Conservation (phyloP, 1,284 basidiomycete genomes). For the Rhizopogon parksii region DNA sequence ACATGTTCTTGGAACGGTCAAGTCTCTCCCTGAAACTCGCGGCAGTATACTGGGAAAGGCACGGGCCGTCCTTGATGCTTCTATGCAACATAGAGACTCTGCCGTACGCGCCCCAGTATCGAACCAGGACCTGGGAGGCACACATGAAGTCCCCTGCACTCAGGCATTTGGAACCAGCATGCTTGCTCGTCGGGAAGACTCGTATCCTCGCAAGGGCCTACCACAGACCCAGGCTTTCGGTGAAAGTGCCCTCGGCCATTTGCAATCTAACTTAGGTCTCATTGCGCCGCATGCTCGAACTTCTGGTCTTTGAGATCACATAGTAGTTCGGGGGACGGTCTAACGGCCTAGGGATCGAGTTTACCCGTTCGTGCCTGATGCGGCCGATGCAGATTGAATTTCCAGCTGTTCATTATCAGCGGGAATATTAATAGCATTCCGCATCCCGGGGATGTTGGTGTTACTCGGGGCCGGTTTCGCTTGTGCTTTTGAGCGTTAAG, state of each 20-base stretch:
- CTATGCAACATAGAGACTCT: not conserved
- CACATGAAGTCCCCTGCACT: conserved; percentile 16
- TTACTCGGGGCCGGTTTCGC: not conserved
- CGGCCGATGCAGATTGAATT: not conserved
- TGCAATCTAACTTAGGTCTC: not conserved
- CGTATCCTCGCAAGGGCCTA: conserved; percentile 8
- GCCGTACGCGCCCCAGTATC: not conserved
- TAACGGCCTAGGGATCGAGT: not conserved
- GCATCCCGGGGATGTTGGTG: not conserved
- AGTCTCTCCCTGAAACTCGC: conserved; percentile 41
- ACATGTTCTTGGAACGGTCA: conserved; percentile 40
- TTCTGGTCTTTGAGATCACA: not conserved
- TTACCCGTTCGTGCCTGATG: not conserved
- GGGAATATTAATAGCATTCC: too few relatives aligned
- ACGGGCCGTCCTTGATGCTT: conserved; percentile 35
- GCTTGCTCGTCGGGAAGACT: conserved; percentile 11
- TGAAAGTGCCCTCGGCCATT: conserved; percentile 27
- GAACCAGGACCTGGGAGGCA: not conserved
- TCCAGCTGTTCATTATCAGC: too few relatives aligned
- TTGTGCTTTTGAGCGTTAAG: not conserved
- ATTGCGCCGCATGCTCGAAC: not conserved
- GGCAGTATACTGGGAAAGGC: conserved; percentile 50
- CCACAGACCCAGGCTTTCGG: conserved; percentile 38
- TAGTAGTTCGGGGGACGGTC: not conserved
- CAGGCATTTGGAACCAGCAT: conserved; percentile 27